phyloP scores from a whole-genome alignment of 495 filamentous ascomycete genomes.

The Penicillium waksmanii region DNA sequence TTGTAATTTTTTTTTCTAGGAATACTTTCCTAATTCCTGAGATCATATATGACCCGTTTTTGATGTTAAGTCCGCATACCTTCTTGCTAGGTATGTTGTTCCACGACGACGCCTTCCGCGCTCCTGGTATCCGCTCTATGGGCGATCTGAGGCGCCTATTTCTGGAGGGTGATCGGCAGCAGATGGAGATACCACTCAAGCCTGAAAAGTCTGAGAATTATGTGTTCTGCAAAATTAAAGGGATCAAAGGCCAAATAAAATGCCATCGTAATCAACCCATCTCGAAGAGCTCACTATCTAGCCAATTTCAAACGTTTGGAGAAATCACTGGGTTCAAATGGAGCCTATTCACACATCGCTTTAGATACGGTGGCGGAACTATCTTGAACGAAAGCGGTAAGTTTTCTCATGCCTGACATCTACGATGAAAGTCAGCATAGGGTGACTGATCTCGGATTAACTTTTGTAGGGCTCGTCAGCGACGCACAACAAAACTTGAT shows the following conservation, averaged over 20 bases:
- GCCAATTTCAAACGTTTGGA: slow-evolving; percentile 20
- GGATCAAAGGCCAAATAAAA: slow-evolving; percentile 11
- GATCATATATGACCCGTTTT: slow-evolving; percentile 31
- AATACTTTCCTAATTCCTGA: slow-evolving; percentile 27
- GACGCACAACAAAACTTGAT: slow-evolving; percentile 44
- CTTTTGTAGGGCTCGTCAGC: slow-evolving; percentile 16
- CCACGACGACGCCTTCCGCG: slow-evolving; percentile 24
- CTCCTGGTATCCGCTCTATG: slow-evolving; percentile 25
- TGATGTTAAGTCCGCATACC: slow-evolving; percentile 31
- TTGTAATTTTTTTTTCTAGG: neutral
- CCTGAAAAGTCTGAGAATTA: slow-evolving; percentile 24
- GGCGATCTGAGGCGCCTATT: slow-evolving; percentile 27
- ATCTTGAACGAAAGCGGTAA: slow-evolving; percentile 25
- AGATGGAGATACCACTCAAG: slow-evolving; percentile 28
- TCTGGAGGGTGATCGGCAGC: slow-evolving; percentile 18
- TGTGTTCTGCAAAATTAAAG: slow-evolving; percentile 28
- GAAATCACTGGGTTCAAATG: slow-evolving; percentile 27
- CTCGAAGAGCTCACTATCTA: slow-evolving; percentile 17
- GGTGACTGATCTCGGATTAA: neutral
- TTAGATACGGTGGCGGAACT: slow-evolving; percentile 26
- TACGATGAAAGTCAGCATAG: neutral
- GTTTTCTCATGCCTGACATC: neutral
- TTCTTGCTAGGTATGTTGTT: slow-evolving; percentile 31
- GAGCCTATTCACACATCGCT: slow-evolving; percentile 20
- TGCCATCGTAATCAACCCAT: slow-evolving; percentile 22